A percentile compares a stretch with the other conserved stretches of the same genome.
Evolutionary conservation across 257 asterid genomes (phyloP).

Genomic region (Nicotiana paniculata): DNA sequence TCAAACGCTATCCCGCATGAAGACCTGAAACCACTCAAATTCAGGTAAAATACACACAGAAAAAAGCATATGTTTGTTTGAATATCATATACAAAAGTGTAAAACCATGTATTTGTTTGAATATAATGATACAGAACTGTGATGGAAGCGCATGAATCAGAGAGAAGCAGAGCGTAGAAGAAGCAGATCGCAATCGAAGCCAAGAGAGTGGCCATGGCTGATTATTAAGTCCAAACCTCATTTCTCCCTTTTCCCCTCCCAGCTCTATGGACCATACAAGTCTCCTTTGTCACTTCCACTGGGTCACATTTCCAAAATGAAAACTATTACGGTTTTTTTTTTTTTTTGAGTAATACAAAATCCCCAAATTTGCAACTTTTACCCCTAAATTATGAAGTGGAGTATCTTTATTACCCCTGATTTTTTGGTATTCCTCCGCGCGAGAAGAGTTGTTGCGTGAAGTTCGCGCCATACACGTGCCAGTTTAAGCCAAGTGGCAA

Average conservation of each 20-base stretch:
- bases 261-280: too few relatives aligned
- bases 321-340: too few relatives aligned
- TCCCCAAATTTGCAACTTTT: too few relatives aligned
- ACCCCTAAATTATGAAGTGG: too few relatives aligned
- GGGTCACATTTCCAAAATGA: too few relatives aligned
- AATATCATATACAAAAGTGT: constrained; percentile 8
- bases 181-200: constrained; percentile 21
- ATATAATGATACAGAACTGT: constrained; percentile 10
- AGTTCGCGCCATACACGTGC: too few relatives aligned
- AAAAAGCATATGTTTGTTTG: not conserved
- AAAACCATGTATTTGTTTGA: not conserved
- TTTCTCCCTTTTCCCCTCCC: not conserved
- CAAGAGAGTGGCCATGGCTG: constrained; percentile 19
- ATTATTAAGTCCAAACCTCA: constrained; percentile 35
- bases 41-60: not conserved
- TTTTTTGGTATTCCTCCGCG: too few relatives aligned
- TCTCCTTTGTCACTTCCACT: too few relatives aligned
- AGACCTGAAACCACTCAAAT: constrained; percentile 13
- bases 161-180: constrained; percentile 16
- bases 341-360: too few relatives aligned
- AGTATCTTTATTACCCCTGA: too few relatives aligned
- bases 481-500: too few relatives aligned
- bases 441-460: too few relatives aligned
- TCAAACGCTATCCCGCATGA: constrained; percentile 65
- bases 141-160: constrained; percentile 12